These are phyloP conservation scores for Saturnispora quitensis DNA, from an alignment of 805 yeast genomes.

Conservation along the genomic window DNA sequence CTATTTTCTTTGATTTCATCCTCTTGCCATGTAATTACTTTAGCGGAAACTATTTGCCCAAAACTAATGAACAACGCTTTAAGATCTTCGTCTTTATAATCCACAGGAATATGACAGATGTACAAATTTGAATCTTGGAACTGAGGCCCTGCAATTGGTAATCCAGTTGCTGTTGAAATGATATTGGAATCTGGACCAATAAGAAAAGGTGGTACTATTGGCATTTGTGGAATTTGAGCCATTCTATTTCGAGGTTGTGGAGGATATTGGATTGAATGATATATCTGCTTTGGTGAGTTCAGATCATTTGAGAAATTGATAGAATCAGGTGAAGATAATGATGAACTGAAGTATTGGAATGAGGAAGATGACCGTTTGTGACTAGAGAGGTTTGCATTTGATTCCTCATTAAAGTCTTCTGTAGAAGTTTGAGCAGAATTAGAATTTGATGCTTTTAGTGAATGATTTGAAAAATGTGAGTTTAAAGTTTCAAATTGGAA, in stretches of 20 bases:
- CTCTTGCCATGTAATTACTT: conserved; percentile 41
- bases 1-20: conserved; percentile 18
- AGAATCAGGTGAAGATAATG: not conserved
- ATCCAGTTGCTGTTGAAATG: conserved; percentile 25
- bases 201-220: conserved; percentile 18
- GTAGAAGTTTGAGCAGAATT: not conserved
- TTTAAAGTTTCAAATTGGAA: conserved; percentile 20
- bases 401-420: not conserved
- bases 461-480: conserved; percentile 6
- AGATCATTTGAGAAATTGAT: not conserved
- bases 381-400: not conserved
- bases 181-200: conserved; percentile 23
- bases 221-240: not conserved
- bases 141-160: conserved; percentile 36
- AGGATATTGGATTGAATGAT: not conserved
- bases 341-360: not conserved
- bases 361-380: not conserved
- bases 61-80: conserved; percentile 32
- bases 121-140: conserved; percentile 68
- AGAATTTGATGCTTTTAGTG: not conserved
- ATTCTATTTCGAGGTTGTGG: not conserved
- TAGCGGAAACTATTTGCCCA: conserved; percentile 48
- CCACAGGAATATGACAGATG: conserved; percentile 51
- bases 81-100: conserved; percentile 48
- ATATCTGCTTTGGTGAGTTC: not conserved